Conservation (phyloP, 805 yeast genomes). For the Lachancea lanzarotensis region DNA sequence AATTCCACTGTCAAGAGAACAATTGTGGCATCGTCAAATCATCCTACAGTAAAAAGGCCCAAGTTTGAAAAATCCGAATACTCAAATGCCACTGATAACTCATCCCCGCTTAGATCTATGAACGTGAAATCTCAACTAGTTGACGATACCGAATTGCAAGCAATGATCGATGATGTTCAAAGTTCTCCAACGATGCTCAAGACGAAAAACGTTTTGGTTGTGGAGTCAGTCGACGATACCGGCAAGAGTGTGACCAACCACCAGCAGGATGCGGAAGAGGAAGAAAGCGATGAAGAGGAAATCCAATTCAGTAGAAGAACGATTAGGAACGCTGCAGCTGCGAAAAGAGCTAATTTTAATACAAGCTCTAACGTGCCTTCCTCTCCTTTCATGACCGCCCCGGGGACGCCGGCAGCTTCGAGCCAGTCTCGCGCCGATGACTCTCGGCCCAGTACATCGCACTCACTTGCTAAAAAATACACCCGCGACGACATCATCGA, state of each 20-base stretch:
- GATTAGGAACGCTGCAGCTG: conserved; percentile 24
- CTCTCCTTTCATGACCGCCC: conserved; percentile 32
- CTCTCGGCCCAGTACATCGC: neutral
- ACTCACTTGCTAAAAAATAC: conserved; percentile 15
- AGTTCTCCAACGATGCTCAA: conserved; percentile 19
- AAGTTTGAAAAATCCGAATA: conserved; percentile 1
- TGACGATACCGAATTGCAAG: conserved; percentile 10
- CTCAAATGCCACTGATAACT: neutral
- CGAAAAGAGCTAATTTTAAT: conserved; percentile 23
- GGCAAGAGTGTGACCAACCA: neutral
- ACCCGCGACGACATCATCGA: conserved; percentile 30
- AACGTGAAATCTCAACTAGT: neutral
- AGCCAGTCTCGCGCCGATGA: neutral
- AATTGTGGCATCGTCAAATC: neutral
- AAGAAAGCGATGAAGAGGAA: conserved; percentile 31
- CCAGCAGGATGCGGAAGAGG: conserved; percentile 36
- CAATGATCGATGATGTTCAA: conserved; percentile 18
- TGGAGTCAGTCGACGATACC: neutral
- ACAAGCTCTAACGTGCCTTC: conserved; percentile 19
- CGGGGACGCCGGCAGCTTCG: conserved; percentile 24
- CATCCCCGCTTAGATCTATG: conserved; percentile 1
- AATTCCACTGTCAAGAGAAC: neutral
- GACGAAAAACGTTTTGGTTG: neutral
- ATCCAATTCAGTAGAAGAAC: conserved; percentile 26
- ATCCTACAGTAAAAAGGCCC: conserved; percentile 1